Evolutionary conservation across 2,329 filamentous ascomycete genomes (phyloP), one percentile per base, ranked within the genome.

Genomic region (Tolypocladium amazonense): DNA sequence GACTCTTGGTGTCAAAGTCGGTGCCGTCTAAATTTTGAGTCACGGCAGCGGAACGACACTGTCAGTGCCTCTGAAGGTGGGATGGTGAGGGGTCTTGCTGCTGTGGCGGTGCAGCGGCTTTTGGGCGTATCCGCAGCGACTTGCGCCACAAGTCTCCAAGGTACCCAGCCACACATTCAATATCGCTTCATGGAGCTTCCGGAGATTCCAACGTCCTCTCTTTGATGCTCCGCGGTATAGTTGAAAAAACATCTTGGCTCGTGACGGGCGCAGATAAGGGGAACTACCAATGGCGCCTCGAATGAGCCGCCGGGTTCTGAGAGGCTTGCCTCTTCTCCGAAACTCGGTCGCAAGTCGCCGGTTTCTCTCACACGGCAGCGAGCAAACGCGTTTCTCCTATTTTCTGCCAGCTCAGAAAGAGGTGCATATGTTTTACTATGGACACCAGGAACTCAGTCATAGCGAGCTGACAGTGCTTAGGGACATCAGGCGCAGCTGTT

Each of bases 371-470:
- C 64, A 39, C 37, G 45, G 43, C 33, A 58, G 52, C 33, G 56
- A 59, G 4, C 66, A 67, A 50, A 65, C 63, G 18, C 61, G 64
- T 23, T 67, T 66, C 61, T 59, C 65, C 58, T 63, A 67, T 62
- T 64, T 60, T 60, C 20, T 68, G 59, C 61, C 62, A n/a, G 52
- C 57, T 4, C 45, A 52, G n/a, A 45, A 23, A 23, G 56, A 60
- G 3, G 56, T 60, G 39, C 43, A 15, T 45, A 1, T 15, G 25
- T n/a, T 6, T 35, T 18, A 3, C n/a, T 4, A 54, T 57, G 14
- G 38, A 60, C 14, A 27, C 12, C 30, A 7, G 1, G 3, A 14
- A 12, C 4, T 37, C 30, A 7, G 11, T 11, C 1, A 35, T 1
- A 53, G 4, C 20, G 30, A 38, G 47, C 14, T 45, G 20, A 55